phyloP scores from a whole-genome alignment of 495 filamentous ascomycete species.

The Hypoxylon lienhwacheense region DNA sequence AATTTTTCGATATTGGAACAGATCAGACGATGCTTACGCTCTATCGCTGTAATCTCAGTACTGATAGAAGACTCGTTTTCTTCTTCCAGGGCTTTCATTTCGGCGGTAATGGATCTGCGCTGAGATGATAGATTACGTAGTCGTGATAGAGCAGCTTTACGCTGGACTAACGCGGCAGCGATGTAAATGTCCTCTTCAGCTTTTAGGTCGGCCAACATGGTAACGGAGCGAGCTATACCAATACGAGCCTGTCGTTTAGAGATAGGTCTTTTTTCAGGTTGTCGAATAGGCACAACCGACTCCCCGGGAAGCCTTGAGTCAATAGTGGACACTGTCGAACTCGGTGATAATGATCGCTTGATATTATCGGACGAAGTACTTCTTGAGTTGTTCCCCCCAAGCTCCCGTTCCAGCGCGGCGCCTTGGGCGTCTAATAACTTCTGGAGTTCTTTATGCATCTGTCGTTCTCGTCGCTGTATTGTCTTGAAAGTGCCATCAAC shows the following conservation, averaged over 20 bases:
- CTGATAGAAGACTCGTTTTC: conserved; percentile 44
- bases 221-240: conserved; percentile 71
- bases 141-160: conserved; percentile 60
- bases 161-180: conserved; percentile 55
- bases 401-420: conserved; percentile 62
- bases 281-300: conserved; percentile 62
- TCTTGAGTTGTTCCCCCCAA: conserved; percentile 43
- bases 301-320: conserved; percentile 25
- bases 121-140: conserved; percentile 64
- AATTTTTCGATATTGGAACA: conserved; percentile 62
- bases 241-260: conserved; percentile 68
- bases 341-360: conserved; percentile 1
- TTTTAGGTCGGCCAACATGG: conserved; percentile 70
- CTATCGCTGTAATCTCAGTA: conserved; percentile 44
- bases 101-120: conserved; percentile 46
- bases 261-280: conserved; percentile 59
- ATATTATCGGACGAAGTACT: conserved; percentile 48
- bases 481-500: conserved; percentile 39
- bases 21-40: conserved; percentile 56
- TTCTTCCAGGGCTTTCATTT: conserved; percentile 44
- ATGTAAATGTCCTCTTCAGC: conserved; percentile 69
- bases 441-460: conserved; percentile 78
- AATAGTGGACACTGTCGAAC: conserved; percentile 3
- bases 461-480: conserved; percentile 55
- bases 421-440: conserved; percentile 81